Conservation (phyloP, 179 eudicot species). For the Beta macrorhiza region DNA sequence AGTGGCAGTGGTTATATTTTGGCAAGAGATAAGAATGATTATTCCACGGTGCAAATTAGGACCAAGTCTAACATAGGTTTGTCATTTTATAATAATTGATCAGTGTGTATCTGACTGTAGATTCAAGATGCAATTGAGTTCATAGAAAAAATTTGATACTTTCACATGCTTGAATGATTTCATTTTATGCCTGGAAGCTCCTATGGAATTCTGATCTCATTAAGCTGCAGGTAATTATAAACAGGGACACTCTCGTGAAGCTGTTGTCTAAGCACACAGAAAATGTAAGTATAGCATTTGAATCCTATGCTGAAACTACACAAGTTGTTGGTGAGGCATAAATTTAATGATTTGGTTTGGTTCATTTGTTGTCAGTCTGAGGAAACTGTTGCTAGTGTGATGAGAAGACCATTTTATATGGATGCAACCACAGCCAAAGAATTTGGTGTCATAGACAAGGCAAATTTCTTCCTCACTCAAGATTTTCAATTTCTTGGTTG, state of each 20-base stretch:
- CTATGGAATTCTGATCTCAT: constrained; percentile 10
- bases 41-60: background rate
- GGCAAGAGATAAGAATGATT: background rate
- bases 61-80: background rate
- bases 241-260: constrained; percentile 56
- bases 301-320: background rate
- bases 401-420: constrained; percentile 66
- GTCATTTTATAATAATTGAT: background rate
- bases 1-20: background rate
- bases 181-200: background rate
- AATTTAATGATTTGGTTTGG: constrained; percentile 15
- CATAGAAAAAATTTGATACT: background rate
- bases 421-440: constrained; percentile 66
- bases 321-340: constrained; percentile 5
- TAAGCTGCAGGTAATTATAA: constrained; percentile 53
- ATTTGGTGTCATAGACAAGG: constrained; percentile 90
- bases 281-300: constrained; percentile 56
- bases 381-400: constrained; percentile 59
- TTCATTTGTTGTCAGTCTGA: constrained; percentile 48
- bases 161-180: background rate
- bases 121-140: constrained; percentile 3
- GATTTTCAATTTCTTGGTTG: background rate
- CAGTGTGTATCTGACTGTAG: background rate
- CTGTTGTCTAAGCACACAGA: constrained; percentile 86
- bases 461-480: constrained; percentile 19